Evolutionary conservation across 768 basidiomycete species (phyloP), one percentile per base, ranked within the genome.

Genomic region (Phylloporus rhodoxanthus): DNA sequence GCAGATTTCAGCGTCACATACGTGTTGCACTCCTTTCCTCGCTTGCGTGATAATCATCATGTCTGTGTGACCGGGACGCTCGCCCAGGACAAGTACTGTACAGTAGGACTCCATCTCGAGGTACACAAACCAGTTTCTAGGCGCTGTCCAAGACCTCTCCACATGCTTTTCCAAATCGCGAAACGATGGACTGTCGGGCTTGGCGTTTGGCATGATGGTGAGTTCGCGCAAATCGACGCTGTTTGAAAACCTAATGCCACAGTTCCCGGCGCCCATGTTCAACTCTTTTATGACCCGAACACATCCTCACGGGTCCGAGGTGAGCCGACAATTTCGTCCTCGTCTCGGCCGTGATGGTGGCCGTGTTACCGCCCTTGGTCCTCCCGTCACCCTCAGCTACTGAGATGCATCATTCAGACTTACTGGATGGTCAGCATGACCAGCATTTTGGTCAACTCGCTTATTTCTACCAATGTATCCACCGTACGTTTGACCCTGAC

Each of bases 211-310:
- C 32, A 68, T 73, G 37, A 82, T 86, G 47, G 64, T 82, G 9
- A 64, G 57, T 39, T 73, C 70, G 0, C 59, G 57, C n/a, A 53
- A 71, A 44, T 71, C 75, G 8, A 85, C n/a, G 0, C 78, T 84
- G 56, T 81, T 85, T 53, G 85, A 87, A 63, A 83, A 78, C 53
- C 61, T 86, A 33, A 73, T 85, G n/a, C 54, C n/a, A n/a, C n/a
- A n/a, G n/a, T n/a, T n/a, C n/a, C n/a, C n/a, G 4, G 64, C 70
- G 0, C 75, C 78, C 10, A 56, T 79, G 4, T 87, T 87, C 61
- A 76, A 77, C 13, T 72, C 85, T n/a, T 75, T 82, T 55, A 59
- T 85, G 28, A 68, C 76, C 15, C 64, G 79, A 8, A 53, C 54
- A 8, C 41, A 69, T 51, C 46, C 58, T 49, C 40, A 52, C 17